These are phyloP conservation scores for Ustulina deusta DNA, from an alignment of 2,329 filamentous ascomycete genomes.

Conservation along the genomic window DNA sequence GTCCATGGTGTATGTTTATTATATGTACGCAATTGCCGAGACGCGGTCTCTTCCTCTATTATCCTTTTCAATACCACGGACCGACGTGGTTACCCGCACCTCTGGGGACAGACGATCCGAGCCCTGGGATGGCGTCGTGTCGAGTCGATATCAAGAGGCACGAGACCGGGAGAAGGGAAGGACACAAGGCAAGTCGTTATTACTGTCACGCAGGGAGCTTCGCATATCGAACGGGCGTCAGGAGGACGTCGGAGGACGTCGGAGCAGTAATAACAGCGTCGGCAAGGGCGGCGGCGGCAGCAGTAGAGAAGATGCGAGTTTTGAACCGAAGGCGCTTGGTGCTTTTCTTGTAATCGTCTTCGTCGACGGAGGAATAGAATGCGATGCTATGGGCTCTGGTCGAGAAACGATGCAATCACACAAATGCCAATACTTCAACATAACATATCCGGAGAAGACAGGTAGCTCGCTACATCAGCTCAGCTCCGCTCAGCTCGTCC, in stretches of 20 bases:
- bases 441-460: background rate
- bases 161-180: background rate
- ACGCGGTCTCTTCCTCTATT: background rate
- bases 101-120: background rate
- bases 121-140: background rate
- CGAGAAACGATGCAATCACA: background rate
- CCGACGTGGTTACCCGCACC: background rate
- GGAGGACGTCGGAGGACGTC: background rate
- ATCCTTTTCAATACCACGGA: background rate
- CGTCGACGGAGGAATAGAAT: background rate
- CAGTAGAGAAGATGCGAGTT: background rate
- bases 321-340: conserved; percentile 1
- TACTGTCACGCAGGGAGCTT: conserved; percentile 13
- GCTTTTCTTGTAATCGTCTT: background rate
- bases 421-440: conserved; percentile 3
- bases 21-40: conserved; percentile 6
- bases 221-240: conserved; percentile 30
- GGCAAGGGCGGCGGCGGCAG: background rate
- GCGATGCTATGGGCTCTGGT: background rate
- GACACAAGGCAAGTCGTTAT: conserved; percentile 18
- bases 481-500: background rate
- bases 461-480: background rate
- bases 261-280: background rate
- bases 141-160: conserved; percentile 13
- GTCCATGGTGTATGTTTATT: conserved; percentile 43